Base-by-base conservation (phyloP, 495 filamentous ascomycete genomes). In the Penicillium dipodomyicola region DNA sequence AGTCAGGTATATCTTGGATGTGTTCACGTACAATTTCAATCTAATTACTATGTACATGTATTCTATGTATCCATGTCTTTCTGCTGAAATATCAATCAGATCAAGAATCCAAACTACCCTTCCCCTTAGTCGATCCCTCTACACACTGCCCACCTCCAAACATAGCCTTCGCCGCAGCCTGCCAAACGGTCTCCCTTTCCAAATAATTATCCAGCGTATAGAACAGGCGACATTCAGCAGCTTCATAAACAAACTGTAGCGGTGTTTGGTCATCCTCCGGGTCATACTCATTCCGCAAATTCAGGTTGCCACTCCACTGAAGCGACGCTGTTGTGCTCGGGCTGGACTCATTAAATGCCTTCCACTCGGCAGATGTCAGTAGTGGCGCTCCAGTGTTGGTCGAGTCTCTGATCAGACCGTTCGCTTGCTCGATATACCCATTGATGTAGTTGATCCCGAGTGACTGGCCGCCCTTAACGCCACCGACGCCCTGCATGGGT, bases 401-500 rank as follows among this genome's bases (percentile, higher is more conserved):
- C 8, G 62, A 37, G 11, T 63, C 56, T 11, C 52, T 42, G 14
- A 67, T 59, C 11, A 60, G 35, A 19, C 58, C 41, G 27, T 60
- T 61, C 8, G 61, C 62, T 49, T 65, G 62, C 14, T 64, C 59
- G 40, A 72, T 74, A 52, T 73, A 73, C 9, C 72, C 67, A 39
- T 77, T 68, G 35, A 67, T 60, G 30, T 65, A 64, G 49, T 58
- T 54, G 30, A 67, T 42, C 1, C 56, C 48, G 14, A 72, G 54
- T 1, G 67, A 70, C 39, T 68, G 63, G 45, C 71, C 69, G 15
- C 86, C 84, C 64, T 85, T 85, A 0, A 81, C 77, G 19, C 80
- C 80, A 9, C 85, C 85, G 10, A 87, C 75, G 15, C 77, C 82
- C 70, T 88, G 85, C 70, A 89, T 89, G 5, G 78, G 74, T n/a